phyloP scores from a whole-genome alignment of 2,329 filamentous ascomycete species.

The Coniochaeta sp. region DNA sequence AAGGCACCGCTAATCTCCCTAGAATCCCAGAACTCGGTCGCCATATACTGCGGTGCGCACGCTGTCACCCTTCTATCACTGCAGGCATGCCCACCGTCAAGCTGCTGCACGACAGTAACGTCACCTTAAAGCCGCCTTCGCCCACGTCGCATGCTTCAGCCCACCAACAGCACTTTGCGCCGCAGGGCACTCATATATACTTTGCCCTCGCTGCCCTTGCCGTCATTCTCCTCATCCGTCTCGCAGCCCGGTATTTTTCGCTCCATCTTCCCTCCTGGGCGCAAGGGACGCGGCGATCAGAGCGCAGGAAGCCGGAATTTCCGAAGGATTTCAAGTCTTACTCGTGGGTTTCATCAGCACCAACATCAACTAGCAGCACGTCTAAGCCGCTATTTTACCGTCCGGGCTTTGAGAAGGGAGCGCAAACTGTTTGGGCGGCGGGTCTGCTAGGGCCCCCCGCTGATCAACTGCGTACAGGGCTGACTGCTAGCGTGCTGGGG shows the following conservation, averaged over 20 bases:
- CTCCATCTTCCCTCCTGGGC: not conserved
- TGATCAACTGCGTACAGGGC: not conserved
- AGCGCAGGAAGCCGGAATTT: not conserved
- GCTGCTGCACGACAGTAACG: slow-evolving; percentile 20
- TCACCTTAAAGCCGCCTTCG: slow-evolving; percentile 17
- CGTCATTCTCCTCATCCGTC: slow-evolving; percentile 21
- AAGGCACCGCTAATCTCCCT: not conserved
- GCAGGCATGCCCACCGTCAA: slow-evolving; percentile 32
- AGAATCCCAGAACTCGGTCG: not conserved
- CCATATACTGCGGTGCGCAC: not conserved
- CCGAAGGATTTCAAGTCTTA: slow-evolving; percentile 4
- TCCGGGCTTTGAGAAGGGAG: not conserved
- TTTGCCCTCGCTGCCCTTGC: slow-evolving; percentile 23
- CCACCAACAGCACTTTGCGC: slow-evolving; percentile 11
- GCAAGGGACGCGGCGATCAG: not conserved
- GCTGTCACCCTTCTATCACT: slow-evolving; percentile 3
- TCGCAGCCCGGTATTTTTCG: slow-evolving; percentile 6
- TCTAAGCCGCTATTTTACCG: not conserved
- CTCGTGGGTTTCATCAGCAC: not conserved
- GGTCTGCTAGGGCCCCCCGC: slow-evolving; percentile 5
- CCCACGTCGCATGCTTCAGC: slow-evolving; percentile 9
- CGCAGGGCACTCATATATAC: slow-evolving; percentile 16
- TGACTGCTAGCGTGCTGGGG: slow-evolving; percentile 5
- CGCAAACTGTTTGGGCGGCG: slow-evolving; percentile 4
- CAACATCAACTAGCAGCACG: not conserved